phyloP scores from a whole-genome alignment of 495 filamentous ascomycete species.

The Penicillium malachiteum region DNA sequence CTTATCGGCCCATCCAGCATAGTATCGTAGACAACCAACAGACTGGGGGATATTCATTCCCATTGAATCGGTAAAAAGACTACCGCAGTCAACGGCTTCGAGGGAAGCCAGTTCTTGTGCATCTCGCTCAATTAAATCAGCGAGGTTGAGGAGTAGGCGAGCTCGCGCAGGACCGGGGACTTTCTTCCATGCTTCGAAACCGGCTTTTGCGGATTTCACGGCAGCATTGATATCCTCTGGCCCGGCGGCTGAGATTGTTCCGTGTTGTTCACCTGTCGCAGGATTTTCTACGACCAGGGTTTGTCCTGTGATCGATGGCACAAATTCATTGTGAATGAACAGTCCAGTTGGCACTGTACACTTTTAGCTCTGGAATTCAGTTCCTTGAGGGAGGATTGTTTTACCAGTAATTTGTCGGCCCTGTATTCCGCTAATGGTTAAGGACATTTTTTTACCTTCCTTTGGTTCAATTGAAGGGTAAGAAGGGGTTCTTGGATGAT shows the following conservation, averaged over 20 bases:
- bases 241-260: slow-evolving; percentile 24
- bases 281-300: slow-evolving; percentile 28
- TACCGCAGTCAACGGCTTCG: slow-evolving; percentile 32
- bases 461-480: too few relatives aligned
- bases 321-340: slow-evolving; percentile 43
- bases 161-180: slow-evolving; percentile 42
- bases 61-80: slow-evolving; percentile 18
- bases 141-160: slow-evolving; percentile 43
- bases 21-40: slow-evolving; percentile 29
- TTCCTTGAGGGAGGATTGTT: not conserved
- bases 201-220: slow-evolving; percentile 48
- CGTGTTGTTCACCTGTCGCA: slow-evolving; percentile 30
- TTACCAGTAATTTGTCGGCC: slow-evolving; percentile 21
- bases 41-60: slow-evolving; percentile 25
- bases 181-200: slow-evolving; percentile 32
- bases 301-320: slow-evolving; percentile 14
- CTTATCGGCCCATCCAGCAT: slow-evolving; percentile 37
- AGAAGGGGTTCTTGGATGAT: too few relatives aligned
- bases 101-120: slow-evolving; percentile 23
- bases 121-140: slow-evolving; percentile 29
- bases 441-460: slow-evolving; percentile 1
- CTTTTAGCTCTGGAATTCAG: not conserved
- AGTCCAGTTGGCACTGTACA: slow-evolving; percentile 29
- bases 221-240: slow-evolving; percentile 50
- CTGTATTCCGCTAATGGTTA: slow-evolving; percentile 14